Percentiles rank a stretch among this genome's conserved stretches.
Conservation (phyloP, 352 stramenopile species). For the Pythium inflatum region DNA sequence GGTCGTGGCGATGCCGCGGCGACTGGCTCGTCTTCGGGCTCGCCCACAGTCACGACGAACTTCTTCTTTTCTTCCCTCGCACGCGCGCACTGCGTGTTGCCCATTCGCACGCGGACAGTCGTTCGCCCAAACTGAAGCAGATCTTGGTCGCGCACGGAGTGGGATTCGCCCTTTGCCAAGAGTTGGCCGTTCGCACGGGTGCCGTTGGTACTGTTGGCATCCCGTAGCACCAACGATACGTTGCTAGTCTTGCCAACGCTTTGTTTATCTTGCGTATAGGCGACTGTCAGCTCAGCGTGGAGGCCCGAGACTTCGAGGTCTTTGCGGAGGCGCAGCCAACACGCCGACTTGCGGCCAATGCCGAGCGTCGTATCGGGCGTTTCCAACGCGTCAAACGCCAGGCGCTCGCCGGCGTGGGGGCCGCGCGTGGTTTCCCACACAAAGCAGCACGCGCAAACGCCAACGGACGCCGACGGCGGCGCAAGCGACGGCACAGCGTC, state of each 20-base stretch:
- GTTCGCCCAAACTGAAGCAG: constrained; percentile 46
- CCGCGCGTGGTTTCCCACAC: constrained; percentile 32
- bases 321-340: constrained; percentile 49
- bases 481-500: neutral
- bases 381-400: constrained; percentile 1
- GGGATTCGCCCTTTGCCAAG: constrained; percentile 29
- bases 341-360: constrained; percentile 56
- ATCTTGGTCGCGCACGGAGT: constrained; percentile 43
- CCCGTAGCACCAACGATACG: constrained; percentile 21
- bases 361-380: constrained; percentile 22
- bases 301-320: constrained; percentile 67
- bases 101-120: constrained; percentile 21
- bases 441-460: constrained; percentile 41
- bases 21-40: neutral
- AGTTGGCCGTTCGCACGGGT: constrained; percentile 54
- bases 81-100: constrained; percentile 2
- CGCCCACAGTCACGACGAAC: neutral
- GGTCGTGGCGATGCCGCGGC: neutral
- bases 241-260: neutral
- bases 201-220: constrained; percentile 66
- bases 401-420: constrained; percentile 25
- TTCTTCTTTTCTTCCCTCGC: constrained; percentile 5
- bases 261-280: constrained; percentile 13
- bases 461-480: neutral
- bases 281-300: constrained; percentile 48